phyloP scores from a whole-genome alignment of 2,329 filamentous ascomycete genomes.

The Aciculosporium take region DNA sequence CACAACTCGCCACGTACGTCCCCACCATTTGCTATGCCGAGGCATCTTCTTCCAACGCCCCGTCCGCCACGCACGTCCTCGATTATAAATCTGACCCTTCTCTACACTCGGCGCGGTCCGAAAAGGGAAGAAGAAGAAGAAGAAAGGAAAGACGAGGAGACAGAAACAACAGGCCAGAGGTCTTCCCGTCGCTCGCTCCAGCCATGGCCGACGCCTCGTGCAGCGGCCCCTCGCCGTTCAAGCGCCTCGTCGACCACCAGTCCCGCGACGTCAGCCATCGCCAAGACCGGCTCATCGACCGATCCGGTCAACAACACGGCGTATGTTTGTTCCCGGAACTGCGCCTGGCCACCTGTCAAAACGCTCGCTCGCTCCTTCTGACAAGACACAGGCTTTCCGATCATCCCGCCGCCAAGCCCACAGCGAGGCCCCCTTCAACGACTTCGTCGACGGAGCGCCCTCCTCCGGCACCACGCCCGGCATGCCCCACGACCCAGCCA shows the following conservation, averaged over 20 bases:
- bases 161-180: neutral
- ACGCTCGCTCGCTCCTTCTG: slow-evolving; percentile 2
- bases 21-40: slow-evolving; percentile 4
- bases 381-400: slow-evolving; percentile 19
- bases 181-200: neutral
- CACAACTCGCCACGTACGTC: too few species aligned
- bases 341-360: too few species aligned
- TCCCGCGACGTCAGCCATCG: slow-evolving; percentile 26
- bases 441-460: slow-evolving; percentile 20
- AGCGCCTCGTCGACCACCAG: slow-evolving; percentile 28
- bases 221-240: slow-evolving; percentile 28
- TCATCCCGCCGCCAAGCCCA: slow-evolving; percentile 16
- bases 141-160: too few species aligned
- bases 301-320: slow-evolving; percentile 14
- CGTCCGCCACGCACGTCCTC: neutral
- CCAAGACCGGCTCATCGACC: slow-evolving; percentile 24
- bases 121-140: too few species aligned
- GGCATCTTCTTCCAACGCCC: neutral
- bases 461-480: slow-evolving; percentile 14
- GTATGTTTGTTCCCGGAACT: slow-evolving; percentile 14
- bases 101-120: neutral
- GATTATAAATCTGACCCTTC: neutral
- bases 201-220: slow-evolving; percentile 28
- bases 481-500: slow-evolving; percentile 20
- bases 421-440: slow-evolving; percentile 19